These are phyloP conservation scores for Eucalyptus pumila DNA, from an alignment of 345 rosid genomes.

Conservation along the genomic window DNA sequence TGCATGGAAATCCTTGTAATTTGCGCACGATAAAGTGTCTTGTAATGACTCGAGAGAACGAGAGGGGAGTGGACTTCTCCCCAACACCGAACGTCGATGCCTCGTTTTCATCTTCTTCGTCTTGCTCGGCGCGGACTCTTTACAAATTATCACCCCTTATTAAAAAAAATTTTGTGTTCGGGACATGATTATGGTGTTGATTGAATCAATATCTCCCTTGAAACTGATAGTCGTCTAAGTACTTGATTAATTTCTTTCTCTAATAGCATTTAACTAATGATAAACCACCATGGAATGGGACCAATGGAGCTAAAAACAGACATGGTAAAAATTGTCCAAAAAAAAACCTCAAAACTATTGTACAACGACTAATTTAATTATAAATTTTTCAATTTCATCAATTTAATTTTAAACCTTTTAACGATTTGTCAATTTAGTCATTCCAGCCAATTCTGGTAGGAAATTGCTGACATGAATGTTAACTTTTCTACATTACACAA, in stretches of 20 bases:
- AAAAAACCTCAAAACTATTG: background rate
- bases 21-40: background rate
- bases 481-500: too few relatives aligned
- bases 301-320: background rate
- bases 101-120: background rate
- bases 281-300: too few relatives aligned
- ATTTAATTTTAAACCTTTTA: background rate
- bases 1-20: background rate
- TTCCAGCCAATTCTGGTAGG: background rate
- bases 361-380: background rate
- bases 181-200: background rate
- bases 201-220: background rate
- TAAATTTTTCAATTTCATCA: background rate
- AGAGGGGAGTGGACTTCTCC: background rate
- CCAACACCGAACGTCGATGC: background rate
- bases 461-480: too few relatives aligned
- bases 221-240: background rate
- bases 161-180: background rate
- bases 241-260: background rate
- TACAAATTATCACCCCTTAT: background rate
- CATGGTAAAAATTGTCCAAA: background rate
- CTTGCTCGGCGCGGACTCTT: background rate
- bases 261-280: too few relatives aligned
- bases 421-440: background rate
- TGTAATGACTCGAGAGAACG: background rate